Evolutionary conservation across 441 rosid genomes (phyloP), one percentile per base, ranked within the genome.

Genomic region (Metrosideros polymorpha): DNA sequence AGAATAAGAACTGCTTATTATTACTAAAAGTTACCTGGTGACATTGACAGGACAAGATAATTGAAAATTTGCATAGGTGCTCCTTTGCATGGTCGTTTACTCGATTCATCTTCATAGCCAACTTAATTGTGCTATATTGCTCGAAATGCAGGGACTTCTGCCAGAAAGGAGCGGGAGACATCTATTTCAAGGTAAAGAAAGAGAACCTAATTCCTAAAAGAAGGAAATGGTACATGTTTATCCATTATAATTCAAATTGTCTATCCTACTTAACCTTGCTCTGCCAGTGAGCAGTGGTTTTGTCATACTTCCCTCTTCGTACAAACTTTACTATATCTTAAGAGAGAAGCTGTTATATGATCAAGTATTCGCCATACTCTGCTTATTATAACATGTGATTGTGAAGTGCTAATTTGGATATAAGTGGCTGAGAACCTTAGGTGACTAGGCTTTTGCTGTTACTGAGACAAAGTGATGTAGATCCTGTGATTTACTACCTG

Each of bases 131-230:
- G 52, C 59, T 89, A 56, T 77, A 45, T 76, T 86, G 24, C 84
- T 85, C 10, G 82, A 19, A 89, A 71, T 91, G 92, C 95, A 96
- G 96, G 92, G 88, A 92, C 86, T 85, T 90, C 94, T 83, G 89
- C 86, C 86, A 89, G 90, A 85, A 91, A 87, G 82, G 91, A 55
- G 86, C 83, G 13, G 61, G 93, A 93, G 87, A 85, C 63, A 75
- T 87, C 96, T 87, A 86, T 49, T n/a, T 85, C 89, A 89, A 93
- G 98, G 98, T 96, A 85, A 92, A 77, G 87, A 71, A 61, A 35
- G 76, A 32, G 66, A 35, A 54, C 18, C 25, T 66, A 55, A 42
- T 85, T 85, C 13, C 22, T 47, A 7, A n/a, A 56, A 55, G 39
- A 22, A 39, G 47, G 79, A 71, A 10, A 71, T 39, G n/a, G 47